phyloP scores from a whole-genome alignment of 1,284 basidiomycete species.

The Cryptococcus sp. region DNA sequence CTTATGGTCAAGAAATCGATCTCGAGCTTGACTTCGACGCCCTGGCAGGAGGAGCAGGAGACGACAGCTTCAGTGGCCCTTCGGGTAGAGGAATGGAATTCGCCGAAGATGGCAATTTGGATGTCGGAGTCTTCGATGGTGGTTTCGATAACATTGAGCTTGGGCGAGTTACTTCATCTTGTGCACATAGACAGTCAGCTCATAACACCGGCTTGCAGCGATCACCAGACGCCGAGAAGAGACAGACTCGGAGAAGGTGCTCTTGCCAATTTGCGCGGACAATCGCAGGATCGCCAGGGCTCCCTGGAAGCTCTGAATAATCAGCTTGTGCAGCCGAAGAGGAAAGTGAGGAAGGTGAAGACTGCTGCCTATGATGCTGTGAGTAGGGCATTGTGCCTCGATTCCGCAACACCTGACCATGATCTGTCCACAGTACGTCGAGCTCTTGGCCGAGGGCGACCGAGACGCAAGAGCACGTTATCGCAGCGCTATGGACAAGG shows the following conservation, averaged over 20 bases:
- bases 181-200: background rate
- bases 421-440: slow-evolving; percentile 10
- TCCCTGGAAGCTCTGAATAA: slow-evolving; percentile 17
- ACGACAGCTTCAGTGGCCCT: slow-evolving; percentile 24
- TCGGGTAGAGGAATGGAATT: slow-evolving; percentile 19
- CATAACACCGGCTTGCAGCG: background rate
- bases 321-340: slow-evolving; percentile 18
- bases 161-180: background rate
- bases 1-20: slow-evolving; percentile 10
- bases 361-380: slow-evolving; percentile 22
- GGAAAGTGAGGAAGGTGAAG: slow-evolving; percentile 18
- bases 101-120: slow-evolving; percentile 3
- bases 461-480: slow-evolving; percentile 17
- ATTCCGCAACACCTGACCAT: background rate
- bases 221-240: background rate
- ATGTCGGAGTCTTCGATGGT: slow-evolving; percentile 6
- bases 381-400: slow-evolving; percentile 1
- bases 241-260: no score
- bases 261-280: no score
- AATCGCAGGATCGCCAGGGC: background rate
- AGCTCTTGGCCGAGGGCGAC: slow-evolving; percentile 20
- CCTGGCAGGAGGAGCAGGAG: slow-evolving; percentile 1
- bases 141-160: background rate
- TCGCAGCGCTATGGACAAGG: slow-evolving; percentile 19
- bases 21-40: slow-evolving; percentile 18